phyloP scores from a whole-genome alignment of 257 asterid species.

The Gentiana macrophylla region DNA sequence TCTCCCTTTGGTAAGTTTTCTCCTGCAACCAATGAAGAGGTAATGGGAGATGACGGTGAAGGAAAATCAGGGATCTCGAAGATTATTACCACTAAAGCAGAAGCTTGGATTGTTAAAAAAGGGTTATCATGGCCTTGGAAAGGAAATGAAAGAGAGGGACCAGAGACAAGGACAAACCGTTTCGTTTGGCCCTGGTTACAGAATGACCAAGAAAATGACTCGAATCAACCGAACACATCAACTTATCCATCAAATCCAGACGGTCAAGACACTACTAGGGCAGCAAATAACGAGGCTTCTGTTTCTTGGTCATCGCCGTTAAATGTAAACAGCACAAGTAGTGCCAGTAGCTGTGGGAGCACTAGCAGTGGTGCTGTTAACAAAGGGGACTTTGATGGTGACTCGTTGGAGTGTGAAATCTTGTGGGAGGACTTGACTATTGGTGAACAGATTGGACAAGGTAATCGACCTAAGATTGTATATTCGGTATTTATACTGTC shows the following conservation, averaged over 20 bases:
- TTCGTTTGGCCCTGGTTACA: constrained; percentile 71
- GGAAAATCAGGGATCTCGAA: constrained; percentile 60
- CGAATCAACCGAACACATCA: constrained; percentile 31
- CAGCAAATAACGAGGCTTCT: constrained; percentile 53
- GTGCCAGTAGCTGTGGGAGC: constrained; percentile 82
- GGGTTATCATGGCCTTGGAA: constrained; percentile 79
- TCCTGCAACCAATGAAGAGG: constrained; percentile 24
- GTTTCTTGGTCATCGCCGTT: constrained; percentile 81
- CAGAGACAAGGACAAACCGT: constrained; percentile 46
- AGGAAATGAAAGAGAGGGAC: constrained; percentile 53
- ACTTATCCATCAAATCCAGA: constrained; percentile 32
- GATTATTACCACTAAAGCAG: constrained; percentile 67
- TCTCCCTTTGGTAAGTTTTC: constrained; percentile 67
- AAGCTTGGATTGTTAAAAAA: constrained; percentile 71
- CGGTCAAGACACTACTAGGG: constrained; percentile 30
- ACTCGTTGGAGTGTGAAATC: constrained; percentile 63
- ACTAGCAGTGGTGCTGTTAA: constrained; percentile 62
- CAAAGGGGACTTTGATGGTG: constrained; percentile 60
- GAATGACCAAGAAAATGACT: constrained; percentile 52
- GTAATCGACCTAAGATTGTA: constrained; percentile 26
- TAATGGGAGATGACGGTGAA: constrained; percentile 60
- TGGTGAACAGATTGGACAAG: constrained; percentile 94
- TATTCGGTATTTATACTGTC: too few relatives aligned
- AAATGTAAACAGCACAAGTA: constrained; percentile 74
- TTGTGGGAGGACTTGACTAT: constrained; percentile 92